Evolutionary conservation across 345 rosid species (phyloP).

Genomic region (Populus ilicifolia): DNA sequence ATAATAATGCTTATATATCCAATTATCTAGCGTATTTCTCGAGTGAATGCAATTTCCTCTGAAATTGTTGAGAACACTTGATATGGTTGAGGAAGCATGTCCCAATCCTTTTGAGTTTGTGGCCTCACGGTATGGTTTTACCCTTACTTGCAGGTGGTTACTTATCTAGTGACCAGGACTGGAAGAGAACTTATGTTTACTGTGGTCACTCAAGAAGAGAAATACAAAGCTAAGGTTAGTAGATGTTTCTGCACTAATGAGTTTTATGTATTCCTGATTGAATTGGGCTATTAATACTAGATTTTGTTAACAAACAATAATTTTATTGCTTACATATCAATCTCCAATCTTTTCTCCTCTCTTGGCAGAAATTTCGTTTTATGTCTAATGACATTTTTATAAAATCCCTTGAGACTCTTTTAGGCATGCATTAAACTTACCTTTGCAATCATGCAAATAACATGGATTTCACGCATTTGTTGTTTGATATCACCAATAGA

Average conservation of each 20-base stretch:
- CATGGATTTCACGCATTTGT: not conserved
- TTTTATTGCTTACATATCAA: not conserved
- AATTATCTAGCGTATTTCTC: not conserved
- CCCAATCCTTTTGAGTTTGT: not conserved
- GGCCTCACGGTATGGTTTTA: not conserved
- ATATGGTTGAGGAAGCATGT: not conserved
- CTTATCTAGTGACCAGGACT: slow-evolving; percentile 82
- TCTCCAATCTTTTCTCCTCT: not conserved
- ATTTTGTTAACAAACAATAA: not conserved
- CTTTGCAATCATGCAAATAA: not conserved
- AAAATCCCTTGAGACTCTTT: not conserved
- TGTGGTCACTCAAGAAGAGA: slow-evolving; percentile 87
- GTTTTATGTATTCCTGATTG: not conserved
- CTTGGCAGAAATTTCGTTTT: not conserved
- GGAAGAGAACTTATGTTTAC: slow-evolving; percentile 92
- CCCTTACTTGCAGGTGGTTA: slow-evolving; percentile 55
- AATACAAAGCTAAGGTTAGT: slow-evolving; percentile 86
- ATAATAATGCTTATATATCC: no score
- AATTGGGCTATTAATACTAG: not conserved
- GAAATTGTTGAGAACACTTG: not conserved
- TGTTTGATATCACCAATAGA: not conserved
- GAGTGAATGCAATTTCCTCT: not conserved
- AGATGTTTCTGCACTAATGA: not conserved
- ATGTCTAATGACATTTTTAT: not conserved
- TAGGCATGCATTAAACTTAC: not conserved